These are phyloP conservation scores for Leucocoprinus birnbaumii DNA, from an alignment of 768 basidiomycete species.

Conservation along the genomic window DNA sequence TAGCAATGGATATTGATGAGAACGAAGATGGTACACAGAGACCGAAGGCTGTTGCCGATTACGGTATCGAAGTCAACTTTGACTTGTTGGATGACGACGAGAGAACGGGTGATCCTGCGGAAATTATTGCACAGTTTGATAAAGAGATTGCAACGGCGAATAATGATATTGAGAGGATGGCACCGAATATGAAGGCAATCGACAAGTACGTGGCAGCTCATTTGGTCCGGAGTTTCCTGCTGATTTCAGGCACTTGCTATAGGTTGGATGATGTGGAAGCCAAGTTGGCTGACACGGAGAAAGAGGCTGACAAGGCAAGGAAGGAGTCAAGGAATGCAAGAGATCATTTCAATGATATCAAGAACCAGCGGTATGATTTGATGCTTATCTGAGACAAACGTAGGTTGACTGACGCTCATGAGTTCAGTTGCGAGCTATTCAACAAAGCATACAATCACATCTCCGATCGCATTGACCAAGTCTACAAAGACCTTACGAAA, in stretches of 20 bases:
- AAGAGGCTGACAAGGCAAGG: conserved; percentile 88
- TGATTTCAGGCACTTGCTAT: not conserved
- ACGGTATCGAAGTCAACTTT: conserved; percentile 90
- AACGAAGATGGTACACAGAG: conserved; percentile 81
- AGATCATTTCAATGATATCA: conserved; percentile 88
- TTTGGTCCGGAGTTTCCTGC: not conserved
- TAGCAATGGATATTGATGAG: conserved; percentile 91
- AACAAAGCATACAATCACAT: conserved; percentile 97
- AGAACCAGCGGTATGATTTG: conserved; percentile 62
- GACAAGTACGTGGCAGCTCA: conserved; percentile 57
- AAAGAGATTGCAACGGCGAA: conserved; percentile 65
- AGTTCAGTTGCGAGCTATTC: conserved; percentile 70
- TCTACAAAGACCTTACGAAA: conserved; percentile 98
- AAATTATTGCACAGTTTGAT: conserved; percentile 71
- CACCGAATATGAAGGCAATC: conserved; percentile 96
- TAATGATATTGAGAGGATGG: conserved; percentile 87
- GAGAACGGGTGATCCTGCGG: conserved; percentile 61
- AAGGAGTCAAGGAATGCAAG: conserved; percentile 88
- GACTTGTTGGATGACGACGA: conserved; percentile 71
- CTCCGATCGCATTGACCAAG: conserved; percentile 88
- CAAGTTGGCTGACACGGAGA: conserved; percentile 85
- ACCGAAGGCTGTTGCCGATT: conserved; percentile 71
- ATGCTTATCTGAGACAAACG: not conserved
- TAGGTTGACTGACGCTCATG: not conserved
- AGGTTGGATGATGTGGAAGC: conserved; percentile 83